Evolutionary conservation across 2,329 filamentous ascomycete genomes (phyloP).

Genomic region (Teratosphaeria pseudoeucalypti): DNA sequence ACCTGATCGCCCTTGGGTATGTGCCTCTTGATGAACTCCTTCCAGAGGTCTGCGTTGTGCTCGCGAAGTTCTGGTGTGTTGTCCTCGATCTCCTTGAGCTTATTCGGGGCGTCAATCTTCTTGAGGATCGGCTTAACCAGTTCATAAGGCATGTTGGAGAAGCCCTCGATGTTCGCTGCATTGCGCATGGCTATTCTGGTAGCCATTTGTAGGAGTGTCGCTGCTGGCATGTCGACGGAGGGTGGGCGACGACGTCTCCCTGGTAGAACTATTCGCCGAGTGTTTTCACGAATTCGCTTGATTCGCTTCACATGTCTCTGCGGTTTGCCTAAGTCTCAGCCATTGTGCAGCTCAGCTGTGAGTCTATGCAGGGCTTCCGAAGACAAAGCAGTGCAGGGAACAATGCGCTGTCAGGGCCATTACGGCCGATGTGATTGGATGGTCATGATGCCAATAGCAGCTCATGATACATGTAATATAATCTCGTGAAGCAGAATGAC

Average conservation of each 20-base stretch:
- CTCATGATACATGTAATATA: background rate
- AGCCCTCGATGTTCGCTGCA: conserved; percentile 46
- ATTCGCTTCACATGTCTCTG: background rate
- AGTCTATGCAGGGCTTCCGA: background rate
- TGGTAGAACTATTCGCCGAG: background rate
- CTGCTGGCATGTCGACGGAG: conserved; percentile 18
- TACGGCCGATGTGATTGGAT: background rate
- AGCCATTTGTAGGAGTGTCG: conserved; percentile 30
- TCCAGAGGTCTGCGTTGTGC: conserved; percentile 64
- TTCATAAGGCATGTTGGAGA: conserved; percentile 61
- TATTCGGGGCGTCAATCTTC: conserved; percentile 60
- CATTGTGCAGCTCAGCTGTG: background rate
- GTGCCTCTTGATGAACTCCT: conserved; percentile 65
- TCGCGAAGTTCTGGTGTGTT: conserved; percentile 67
- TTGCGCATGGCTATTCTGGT: conserved; percentile 31
- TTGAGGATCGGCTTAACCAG: conserved; percentile 58
- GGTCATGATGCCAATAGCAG: background rate
- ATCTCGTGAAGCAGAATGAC: background rate
- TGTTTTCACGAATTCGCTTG: background rate
- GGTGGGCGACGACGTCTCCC: background rate
- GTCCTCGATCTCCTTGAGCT: conserved; percentile 61
- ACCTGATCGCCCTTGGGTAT: conserved; percentile 56
- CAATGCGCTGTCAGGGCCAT: background rate
- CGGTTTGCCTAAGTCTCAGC: background rate
- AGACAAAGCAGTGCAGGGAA: background rate